phyloP scores from a whole-genome alignment of 2,329 filamentous ascomycete genomes.

The Fusarium caatingaense region DNA sequence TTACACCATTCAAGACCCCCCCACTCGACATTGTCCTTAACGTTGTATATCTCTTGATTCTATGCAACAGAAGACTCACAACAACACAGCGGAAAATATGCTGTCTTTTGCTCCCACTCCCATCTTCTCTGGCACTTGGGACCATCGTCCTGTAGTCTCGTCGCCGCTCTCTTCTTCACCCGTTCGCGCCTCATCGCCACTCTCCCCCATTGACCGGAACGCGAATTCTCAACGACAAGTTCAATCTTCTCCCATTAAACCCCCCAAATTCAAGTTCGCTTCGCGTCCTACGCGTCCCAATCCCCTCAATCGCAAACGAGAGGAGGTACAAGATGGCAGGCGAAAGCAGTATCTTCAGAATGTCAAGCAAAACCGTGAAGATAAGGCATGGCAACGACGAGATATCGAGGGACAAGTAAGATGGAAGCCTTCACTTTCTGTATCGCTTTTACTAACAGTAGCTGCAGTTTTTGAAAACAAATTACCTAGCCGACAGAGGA shows the following conservation, averaged over 20 bases:
- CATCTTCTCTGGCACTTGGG: slow-evolving; percentile 57
- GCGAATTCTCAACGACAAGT: slow-evolving; percentile 54
- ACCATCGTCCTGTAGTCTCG: slow-evolving; percentile 63
- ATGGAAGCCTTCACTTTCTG: neutral
- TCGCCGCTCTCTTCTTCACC: slow-evolving; percentile 63
- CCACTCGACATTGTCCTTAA: slow-evolving; percentile 1
- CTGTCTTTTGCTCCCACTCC: slow-evolving; percentile 58
- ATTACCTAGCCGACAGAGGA: slow-evolving; percentile 49
- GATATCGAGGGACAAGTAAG: slow-evolving; percentile 69
- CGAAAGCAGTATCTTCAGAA: slow-evolving; percentile 76
- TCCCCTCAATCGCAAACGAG: slow-evolving; percentile 69
- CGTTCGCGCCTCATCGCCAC: slow-evolving; percentile 62
- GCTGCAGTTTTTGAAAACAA: slow-evolving; percentile 52
- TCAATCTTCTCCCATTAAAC: slow-evolving; percentile 59
- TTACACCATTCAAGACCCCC: neutral
- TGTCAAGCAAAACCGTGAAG: slow-evolving; percentile 69
- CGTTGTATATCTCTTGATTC: slow-evolving; percentile 2
- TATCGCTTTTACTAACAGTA: slow-evolving; percentile 11
- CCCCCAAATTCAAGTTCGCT: slow-evolving; percentile 62
- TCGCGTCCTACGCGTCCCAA: slow-evolving; percentile 70
- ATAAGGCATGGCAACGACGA: slow-evolving; percentile 68
- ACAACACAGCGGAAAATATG: slow-evolving; percentile 49
- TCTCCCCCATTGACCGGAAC: slow-evolving; percentile 59
- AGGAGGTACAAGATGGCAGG: slow-evolving; percentile 72
- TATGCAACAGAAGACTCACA: slow-evolving; percentile 52